A percentile compares a stretch with the other conserved stretches of the same genome.
phyloP scores from a whole-genome alignment of 106 monocot species.

The Triglochin maritima region DNA sequence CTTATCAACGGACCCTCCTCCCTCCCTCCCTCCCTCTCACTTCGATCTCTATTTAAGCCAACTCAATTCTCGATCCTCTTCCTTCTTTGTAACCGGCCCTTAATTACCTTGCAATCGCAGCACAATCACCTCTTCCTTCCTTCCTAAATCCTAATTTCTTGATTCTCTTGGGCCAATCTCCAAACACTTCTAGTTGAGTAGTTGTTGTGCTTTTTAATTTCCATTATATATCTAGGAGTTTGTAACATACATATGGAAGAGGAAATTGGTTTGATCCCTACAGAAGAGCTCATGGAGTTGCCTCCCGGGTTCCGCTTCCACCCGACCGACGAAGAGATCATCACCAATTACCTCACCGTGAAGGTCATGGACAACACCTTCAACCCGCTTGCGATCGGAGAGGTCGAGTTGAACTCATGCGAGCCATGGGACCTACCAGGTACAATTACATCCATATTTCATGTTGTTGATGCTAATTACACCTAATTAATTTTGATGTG shows the following conservation, averaged over 20 bases:
- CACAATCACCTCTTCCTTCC: not conserved
- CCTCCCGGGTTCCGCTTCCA: conserved; percentile 38
- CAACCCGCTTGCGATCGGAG: conserved; percentile 42
- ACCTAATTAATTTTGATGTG: not conserved
- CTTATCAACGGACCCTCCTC: not conserved
- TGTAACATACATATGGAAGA: not conserved
- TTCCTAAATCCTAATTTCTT: not conserved
- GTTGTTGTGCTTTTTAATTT: too few species aligned
- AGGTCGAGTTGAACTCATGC: conserved; percentile 72
- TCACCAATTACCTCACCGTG: conserved; percentile 19
- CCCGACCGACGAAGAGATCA: conserved; percentile 39
- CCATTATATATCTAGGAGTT: too few species aligned
- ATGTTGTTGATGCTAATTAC: not conserved
- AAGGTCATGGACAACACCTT: conserved; percentile 33
- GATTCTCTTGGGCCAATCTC: not conserved
- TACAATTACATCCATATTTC: conserved; percentile 5
- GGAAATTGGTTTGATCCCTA: not conserved
- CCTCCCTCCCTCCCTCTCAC: not conserved
- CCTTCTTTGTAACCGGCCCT: too few species aligned
- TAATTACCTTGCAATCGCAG: too few species aligned
- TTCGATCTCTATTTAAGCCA: too few species aligned
- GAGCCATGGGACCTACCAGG: conserved; percentile 92
- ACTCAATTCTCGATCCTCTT: too few species aligned
- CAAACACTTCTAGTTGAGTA: not conserved
- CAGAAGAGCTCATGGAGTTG: not conserved